These are phyloP conservation scores for Penicillium rolfsii DNA, from an alignment of 2,329 filamentous ascomycete genomes.

Conservation along the genomic window DNA sequence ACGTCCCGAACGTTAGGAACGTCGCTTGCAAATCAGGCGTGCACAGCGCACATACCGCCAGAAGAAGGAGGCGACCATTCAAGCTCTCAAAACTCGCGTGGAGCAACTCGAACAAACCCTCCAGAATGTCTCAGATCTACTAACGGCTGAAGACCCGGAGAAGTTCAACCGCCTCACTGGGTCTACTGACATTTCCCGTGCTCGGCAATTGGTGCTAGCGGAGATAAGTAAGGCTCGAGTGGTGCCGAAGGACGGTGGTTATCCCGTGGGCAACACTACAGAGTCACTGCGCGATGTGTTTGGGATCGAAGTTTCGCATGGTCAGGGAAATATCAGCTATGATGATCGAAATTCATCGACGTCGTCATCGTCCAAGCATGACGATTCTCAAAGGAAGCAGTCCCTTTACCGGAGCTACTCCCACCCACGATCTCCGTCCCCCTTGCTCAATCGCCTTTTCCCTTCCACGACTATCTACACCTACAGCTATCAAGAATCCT, in stretches of 20 bases:
- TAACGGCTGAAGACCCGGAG: slow-evolving; percentile 8
- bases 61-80: slow-evolving; percentile 81
- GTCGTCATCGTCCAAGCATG: not conserved
- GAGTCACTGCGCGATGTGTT: slow-evolving; percentile 9
- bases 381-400: not conserved
- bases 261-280: not conserved
- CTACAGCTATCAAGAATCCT: slow-evolving; percentile 68
- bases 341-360: not conserved
- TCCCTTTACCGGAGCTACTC: not conserved
- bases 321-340: not conserved
- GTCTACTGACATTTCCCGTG: slow-evolving; percentile 10
- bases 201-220: slow-evolving; percentile 23
- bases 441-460: slow-evolving; percentile 29
- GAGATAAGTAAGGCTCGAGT: slow-evolving; percentile 17
- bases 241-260: not conserved
- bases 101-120: slow-evolving; percentile 62
- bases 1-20: slow-evolving; percentile 38
- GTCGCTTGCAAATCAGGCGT: slow-evolving; percentile 82
- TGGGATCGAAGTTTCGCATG: slow-evolving; percentile 20
- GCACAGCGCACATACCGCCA: slow-evolving; percentile 84
- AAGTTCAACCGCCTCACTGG: not conserved
- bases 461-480: slow-evolving; percentile 44
- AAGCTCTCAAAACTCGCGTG: slow-evolving; percentile 71
- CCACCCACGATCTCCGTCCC: slow-evolving; percentile 22
- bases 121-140: slow-evolving; percentile 23